Evolutionary conservation across 306 rosid species (phyloP).

Genomic region (Rosa lucieae): DNA sequence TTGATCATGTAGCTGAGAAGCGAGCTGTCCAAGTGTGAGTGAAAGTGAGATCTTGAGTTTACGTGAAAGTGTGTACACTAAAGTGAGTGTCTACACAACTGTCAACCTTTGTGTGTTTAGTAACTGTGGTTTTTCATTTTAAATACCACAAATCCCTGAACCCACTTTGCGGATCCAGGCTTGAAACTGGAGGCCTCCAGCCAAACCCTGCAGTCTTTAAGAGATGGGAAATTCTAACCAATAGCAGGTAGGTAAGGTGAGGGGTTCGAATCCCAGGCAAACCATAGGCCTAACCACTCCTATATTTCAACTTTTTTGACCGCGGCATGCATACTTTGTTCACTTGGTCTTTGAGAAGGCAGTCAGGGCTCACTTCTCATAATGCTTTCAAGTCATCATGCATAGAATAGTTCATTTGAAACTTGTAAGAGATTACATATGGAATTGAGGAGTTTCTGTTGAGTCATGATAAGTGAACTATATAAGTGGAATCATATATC

Average conservation of each 20-base stretch:
- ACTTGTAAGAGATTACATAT: background rate
- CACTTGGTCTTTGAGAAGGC: background rate
- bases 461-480: conserved; percentile 2
- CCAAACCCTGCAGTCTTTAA: background rate
- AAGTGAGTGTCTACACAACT: background rate
- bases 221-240: background rate
- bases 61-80: background rate
- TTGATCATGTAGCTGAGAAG: background rate
- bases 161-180: background rate
- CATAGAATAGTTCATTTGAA: background rate
- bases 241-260: background rate
- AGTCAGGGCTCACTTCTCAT: background rate
- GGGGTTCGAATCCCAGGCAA: too few relatives aligned
- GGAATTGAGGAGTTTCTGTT: background rate
- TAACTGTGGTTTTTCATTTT: background rate
- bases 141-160: background rate
- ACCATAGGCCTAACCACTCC: too few relatives aligned
- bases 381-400: background rate
- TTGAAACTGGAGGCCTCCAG: background rate
- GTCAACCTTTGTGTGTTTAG: background rate
- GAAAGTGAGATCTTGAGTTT: background rate
- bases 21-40: background rate
- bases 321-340: background rate
- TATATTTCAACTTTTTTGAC: background rate
- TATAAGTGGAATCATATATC: background rate